These are phyloP conservation scores for Thecamonas trahens DNA, from an alignment of 78 protist species.

Conservation along the genomic window DNA sequence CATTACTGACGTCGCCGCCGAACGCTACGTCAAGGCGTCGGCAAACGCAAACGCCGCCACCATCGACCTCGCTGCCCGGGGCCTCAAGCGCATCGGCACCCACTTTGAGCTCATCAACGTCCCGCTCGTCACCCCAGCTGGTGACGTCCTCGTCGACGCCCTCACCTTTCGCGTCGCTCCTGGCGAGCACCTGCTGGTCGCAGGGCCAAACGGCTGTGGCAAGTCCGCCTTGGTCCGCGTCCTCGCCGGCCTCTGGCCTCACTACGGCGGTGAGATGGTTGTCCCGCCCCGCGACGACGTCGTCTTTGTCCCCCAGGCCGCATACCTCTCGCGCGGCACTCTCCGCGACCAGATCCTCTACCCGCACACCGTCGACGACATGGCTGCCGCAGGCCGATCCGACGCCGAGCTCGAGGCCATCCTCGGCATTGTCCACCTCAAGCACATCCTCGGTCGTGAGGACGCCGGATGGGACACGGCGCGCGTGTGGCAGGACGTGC, in stretches of 20 bases:
- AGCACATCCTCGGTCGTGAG: too few species aligned
- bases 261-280: not conserved
- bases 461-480: too few species aligned
- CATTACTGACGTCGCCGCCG: not conserved
- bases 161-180: not conserved
- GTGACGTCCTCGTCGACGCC: slow-evolving; percentile 18
- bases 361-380: slow-evolving; percentile 14
- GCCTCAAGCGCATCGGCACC: not conserved
- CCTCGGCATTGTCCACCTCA: too few species aligned
- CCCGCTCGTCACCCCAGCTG: slow-evolving; percentile 14
- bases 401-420: too few species aligned
- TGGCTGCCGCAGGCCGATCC: too few species aligned
- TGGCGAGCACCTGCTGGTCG: slow-evolving; percentile 20
- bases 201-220: slow-evolving; percentile 33
- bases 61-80: not conserved
- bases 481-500: not conserved
- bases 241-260: slow-evolving; percentile 22
- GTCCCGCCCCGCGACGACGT: not conserved
- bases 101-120: not conserved
- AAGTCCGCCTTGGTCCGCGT: slow-evolving; percentile 11
- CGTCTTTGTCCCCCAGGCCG: slow-evolving; percentile 4
- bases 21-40: not conserved
- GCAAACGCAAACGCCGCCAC: not conserved
- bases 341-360: slow-evolving; percentile 9
- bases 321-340: slow-evolving; percentile 3